Percentiles rank a stretch among this genome's conserved stretches.
phyloP scores from a whole-genome alignment of 768 basidiomycete genomes.

The Boletus tomentosulus region DNA sequence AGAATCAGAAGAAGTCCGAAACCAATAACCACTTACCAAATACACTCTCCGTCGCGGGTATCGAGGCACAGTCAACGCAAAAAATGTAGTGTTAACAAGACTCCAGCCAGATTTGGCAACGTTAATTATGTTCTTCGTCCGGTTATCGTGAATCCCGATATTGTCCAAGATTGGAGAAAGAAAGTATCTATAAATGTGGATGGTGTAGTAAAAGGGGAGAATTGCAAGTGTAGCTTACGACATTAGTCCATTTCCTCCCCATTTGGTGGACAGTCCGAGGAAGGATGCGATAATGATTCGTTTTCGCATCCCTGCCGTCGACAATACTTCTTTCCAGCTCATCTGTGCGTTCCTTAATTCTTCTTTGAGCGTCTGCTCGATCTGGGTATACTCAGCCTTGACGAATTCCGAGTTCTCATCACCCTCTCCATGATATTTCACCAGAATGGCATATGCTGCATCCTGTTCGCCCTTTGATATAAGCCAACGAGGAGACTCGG shows the following conservation, averaged over 20 bases:
- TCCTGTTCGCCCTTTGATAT: not conserved
- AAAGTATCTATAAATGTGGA: not conserved
- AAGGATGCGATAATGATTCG: not conserved
- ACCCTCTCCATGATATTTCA: not conserved
- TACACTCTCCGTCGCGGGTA: not conserved
- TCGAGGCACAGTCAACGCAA: not conserved
- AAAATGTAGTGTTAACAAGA: not conserved
- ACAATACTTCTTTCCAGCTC: not conserved
- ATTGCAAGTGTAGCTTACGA: not conserved
- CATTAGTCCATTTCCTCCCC: not conserved
- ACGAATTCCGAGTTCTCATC: not conserved
- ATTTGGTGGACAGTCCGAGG: not conserved
- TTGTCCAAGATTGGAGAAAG: not conserved
- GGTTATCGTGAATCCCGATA: not conserved
- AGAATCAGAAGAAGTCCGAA: not conserved
- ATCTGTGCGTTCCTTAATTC: not conserved
- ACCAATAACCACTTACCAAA: not conserved
- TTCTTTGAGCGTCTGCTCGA: not conserved
- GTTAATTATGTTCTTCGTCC: not conserved
- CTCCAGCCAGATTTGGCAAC: not conserved
- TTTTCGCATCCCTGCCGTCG: not conserved
- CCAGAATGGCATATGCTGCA: not conserved
- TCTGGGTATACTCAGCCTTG: not conserved
- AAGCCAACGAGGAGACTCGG: not conserved
- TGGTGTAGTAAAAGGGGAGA: too few relatives aligned